Evolutionary conservation across 108 stramenopile genomes (phyloP).

Genomic region (Cyclostephanos invisitatus): DNA sequence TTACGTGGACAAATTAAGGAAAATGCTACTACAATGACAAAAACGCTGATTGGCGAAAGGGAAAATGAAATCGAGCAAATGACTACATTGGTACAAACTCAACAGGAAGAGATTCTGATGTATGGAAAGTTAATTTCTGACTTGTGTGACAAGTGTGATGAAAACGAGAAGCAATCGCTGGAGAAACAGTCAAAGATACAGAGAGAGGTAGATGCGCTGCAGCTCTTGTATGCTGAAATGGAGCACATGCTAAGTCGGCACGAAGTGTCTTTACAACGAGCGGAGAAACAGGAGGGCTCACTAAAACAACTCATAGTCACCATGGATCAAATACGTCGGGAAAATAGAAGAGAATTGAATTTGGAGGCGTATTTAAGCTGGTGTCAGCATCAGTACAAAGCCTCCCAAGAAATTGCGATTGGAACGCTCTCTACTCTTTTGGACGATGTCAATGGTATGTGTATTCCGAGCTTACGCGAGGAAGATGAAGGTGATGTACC

Average conservation of each 20-base stretch:
- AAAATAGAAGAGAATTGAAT: not conserved
- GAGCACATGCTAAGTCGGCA: constrained; percentile 5
- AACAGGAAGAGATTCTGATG: constrained; percentile 16
- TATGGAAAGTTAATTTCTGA: constrained; percentile 7
- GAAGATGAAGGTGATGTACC: not conserved
- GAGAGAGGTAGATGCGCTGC: constrained; percentile 4
- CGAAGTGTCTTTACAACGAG: not conserved
- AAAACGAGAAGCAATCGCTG: constrained; percentile 11
- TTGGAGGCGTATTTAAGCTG: constrained; percentile 1
- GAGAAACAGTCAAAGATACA: constrained; percentile 3
- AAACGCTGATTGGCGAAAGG: not conserved
- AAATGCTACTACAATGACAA: not conserved
- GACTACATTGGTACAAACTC: constrained; percentile 8
- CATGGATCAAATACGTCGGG: not conserved
- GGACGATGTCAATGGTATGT: not conserved
- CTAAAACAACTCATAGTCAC: constrained; percentile 8
- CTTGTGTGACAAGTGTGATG: constrained; percentile 1
- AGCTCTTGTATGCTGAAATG: constrained; percentile 3
- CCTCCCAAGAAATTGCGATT: constrained; percentile 14
- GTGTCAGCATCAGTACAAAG: constrained; percentile 12
- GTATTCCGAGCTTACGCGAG: constrained; percentile 10
- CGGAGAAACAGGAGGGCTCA: constrained; percentile 4
- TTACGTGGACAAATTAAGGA: not conserved
- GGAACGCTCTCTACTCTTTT: constrained; percentile 1
- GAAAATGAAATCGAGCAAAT: constrained; percentile 3